A percentile compares a stretch with the other conserved stretches of the same genome.
Evolutionary conservation across 495 filamentous ascomycete genomes (phyloP).

Genomic region (Staphylotrichum tortipilum): DNA sequence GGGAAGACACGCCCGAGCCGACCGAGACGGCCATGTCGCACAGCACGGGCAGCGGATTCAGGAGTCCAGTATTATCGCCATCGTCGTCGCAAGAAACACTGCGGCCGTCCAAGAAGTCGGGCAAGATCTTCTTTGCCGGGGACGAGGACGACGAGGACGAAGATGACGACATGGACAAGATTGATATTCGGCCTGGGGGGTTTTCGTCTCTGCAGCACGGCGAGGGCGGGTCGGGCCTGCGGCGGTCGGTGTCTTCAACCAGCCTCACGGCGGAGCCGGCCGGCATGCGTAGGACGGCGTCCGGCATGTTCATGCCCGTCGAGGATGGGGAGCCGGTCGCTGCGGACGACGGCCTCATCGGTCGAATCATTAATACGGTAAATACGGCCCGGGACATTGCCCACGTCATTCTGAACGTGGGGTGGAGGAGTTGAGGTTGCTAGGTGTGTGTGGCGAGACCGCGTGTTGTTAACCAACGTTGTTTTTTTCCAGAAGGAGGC

Average conservation of each 20-base stretch:
- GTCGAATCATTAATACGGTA: conserved; percentile 82
- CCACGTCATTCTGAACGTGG: conserved; percentile 97
- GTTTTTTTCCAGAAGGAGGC: conserved; percentile 30
- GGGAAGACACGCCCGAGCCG: conserved; percentile 67
- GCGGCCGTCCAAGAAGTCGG: conserved; percentile 59
- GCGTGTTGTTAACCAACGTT: conserved; percentile 28
- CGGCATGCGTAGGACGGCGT: conserved; percentile 61
- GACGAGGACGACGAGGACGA: conserved; percentile 55
- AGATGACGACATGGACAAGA: conserved; percentile 45
- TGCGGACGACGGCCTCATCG: conserved; percentile 54
- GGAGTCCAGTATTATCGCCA: conserved; percentile 48
- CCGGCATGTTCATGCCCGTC: conserved; percentile 81
- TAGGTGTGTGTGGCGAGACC: conserved; percentile 16
- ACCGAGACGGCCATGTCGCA: conserved; percentile 51
- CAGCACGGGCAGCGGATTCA: conserved; percentile 34
- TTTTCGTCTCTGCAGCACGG: not conserved
- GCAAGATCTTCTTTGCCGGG: conserved; percentile 53
- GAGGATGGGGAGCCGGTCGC: conserved; percentile 58
- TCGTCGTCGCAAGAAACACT: conserved; percentile 72
- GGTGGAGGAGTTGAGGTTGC: conserved; percentile 73
- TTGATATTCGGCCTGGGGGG: conserved; percentile 33
- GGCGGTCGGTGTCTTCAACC: conserved; percentile 28
- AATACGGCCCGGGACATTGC: conserved; percentile 95
- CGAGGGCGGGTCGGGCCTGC: conserved; percentile 18
- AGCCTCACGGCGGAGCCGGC: conserved; percentile 34